Conservation (phyloP, 176 grass and related monocot species). For the Avena sativa region DNA sequence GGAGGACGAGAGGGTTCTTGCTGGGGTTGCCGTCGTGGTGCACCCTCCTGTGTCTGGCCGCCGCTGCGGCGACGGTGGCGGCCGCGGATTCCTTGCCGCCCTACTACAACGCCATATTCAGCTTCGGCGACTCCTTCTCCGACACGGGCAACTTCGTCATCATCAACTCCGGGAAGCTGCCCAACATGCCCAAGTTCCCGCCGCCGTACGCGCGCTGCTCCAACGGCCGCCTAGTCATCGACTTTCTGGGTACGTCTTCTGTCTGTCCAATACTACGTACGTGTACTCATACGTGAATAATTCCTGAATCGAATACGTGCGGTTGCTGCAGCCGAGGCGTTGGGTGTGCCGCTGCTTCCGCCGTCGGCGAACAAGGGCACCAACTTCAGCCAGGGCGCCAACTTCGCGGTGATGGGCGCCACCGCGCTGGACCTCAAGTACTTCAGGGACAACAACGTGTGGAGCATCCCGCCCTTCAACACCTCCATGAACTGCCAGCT, state of each 20-base stretch:
- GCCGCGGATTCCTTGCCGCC: slow-evolving; percentile 34
- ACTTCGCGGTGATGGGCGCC: slow-evolving; percentile 83
- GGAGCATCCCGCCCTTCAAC: slow-evolving; percentile 66
- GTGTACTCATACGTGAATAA: background rate
- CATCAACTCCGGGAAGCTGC: slow-evolving; percentile 69
- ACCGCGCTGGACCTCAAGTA: slow-evolving; percentile 72
- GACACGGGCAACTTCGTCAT: slow-evolving; percentile 88
- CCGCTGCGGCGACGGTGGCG: background rate
- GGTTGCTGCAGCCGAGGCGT: slow-evolving; percentile 61
- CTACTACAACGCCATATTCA: slow-evolving; percentile 85
- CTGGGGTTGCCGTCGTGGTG: background rate
- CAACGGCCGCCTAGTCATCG: slow-evolving; percentile 79
- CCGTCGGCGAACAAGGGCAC: slow-evolving; percentile 61
- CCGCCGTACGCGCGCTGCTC: slow-evolving; percentile 82
- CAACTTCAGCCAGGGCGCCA: slow-evolving; percentile 83
- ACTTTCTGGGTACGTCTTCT: slow-evolving; percentile 63
- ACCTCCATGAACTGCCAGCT: slow-evolving; percentile 74
- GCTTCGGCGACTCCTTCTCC: slow-evolving; percentile 90
- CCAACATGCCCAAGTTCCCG: slow-evolving; percentile 70
- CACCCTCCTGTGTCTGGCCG: background rate
- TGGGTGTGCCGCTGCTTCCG: slow-evolving; percentile 63
- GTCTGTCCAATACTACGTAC: background rate
- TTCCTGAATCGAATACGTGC: background rate
- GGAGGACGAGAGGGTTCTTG: background rate
- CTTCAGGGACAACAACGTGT: slow-evolving; percentile 70